These are phyloP conservation scores for Candida pseudoviswanathii DNA, from an alignment of 1,139 yeast genomes.

Conservation along the genomic window DNA sequence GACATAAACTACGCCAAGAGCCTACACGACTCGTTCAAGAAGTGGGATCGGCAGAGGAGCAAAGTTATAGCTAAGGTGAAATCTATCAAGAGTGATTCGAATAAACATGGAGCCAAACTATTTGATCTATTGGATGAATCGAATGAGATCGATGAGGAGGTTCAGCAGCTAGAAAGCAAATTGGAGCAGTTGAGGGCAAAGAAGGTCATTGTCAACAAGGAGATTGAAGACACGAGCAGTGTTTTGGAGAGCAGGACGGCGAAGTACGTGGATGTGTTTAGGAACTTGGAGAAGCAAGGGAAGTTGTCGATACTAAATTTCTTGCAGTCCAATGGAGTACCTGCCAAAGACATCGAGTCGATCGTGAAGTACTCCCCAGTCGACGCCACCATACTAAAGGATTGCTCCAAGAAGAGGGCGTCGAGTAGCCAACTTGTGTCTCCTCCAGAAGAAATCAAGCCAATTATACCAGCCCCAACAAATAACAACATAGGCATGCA, in stretches of 20 bases:
- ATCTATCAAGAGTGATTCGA: conserved; percentile 43
- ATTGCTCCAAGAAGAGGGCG: conserved; percentile 13
- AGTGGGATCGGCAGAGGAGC: conserved; percentile 48
- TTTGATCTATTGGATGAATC: conserved; percentile 38
- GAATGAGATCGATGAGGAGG: conserved; percentile 40
- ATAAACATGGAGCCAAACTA: conserved; percentile 49
- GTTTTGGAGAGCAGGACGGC: conserved; percentile 54
- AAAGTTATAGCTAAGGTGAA: conserved; percentile 38
- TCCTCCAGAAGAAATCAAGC: not conserved
- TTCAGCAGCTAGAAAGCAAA: conserved; percentile 40
- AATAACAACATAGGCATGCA: conserved; percentile 28
- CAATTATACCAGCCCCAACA: not conserved
- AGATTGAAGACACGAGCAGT: conserved; percentile 54
- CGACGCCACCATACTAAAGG: conserved; percentile 31
- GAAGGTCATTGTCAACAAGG: conserved; percentile 38
- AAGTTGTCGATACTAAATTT: conserved; percentile 30
- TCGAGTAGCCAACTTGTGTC: conserved; percentile 3
- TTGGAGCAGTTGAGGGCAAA: conserved; percentile 39
- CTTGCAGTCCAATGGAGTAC: conserved; percentile 26
- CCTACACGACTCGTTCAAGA: conserved; percentile 36
- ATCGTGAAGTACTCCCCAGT: conserved; percentile 29
- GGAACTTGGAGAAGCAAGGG: conserved; percentile 44
- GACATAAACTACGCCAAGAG: conserved; percentile 34
- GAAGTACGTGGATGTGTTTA: conserved; percentile 42
- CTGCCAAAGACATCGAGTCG: conserved; percentile 20